Percentiles rank a stretch among this genome's conserved stretches.
phyloP scores from a whole-genome alignment of 192 early-diverging fungal species.

The Podochytrium sp. region DNA sequence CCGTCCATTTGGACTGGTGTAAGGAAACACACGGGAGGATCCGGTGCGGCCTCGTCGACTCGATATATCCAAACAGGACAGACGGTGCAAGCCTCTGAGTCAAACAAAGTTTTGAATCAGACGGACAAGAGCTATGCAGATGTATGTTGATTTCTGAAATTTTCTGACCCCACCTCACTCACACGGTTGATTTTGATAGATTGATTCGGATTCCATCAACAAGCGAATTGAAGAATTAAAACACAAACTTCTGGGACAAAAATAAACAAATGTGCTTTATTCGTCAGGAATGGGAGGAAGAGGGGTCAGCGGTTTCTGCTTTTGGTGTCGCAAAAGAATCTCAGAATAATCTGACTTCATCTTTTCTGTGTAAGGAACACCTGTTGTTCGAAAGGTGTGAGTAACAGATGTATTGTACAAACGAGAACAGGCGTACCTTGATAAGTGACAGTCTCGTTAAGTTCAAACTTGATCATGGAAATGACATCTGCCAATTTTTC shows the following conservation, averaged over 20 bases:
- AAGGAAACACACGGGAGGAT: background rate
- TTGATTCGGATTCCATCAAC: conserved; percentile 12
- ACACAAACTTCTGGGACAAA: conserved; percentile 11
- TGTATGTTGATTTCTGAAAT: background rate
- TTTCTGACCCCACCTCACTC: background rate
- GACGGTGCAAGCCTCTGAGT: background rate
- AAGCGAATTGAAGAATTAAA: conserved; percentile 14
- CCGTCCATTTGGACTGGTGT: conserved; percentile 22
- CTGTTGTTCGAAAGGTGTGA: too few relatives aligned
- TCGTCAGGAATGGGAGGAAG: background rate
- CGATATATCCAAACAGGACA: background rate
- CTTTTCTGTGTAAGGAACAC: conserved; percentile 57
- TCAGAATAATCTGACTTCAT: conserved; percentile 59
- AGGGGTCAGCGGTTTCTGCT: conserved; percentile 14
- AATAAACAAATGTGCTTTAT: background rate
- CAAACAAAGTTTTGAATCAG: background rate
- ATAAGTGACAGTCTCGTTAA: conserved; percentile 59
- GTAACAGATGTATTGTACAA: background rate
- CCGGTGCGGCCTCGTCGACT: background rate
- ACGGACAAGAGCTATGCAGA: background rate
- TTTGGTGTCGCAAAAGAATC: conserved; percentile 35
- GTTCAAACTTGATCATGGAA: conserved; percentile 48
- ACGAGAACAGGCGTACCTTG: conserved; percentile 40
- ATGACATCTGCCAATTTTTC: conserved; percentile 42
- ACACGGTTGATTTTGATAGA: background rate